Conservation (phyloP, 2,329 filamentous ascomycete genomes). For the Exophiala sideris region DNA sequence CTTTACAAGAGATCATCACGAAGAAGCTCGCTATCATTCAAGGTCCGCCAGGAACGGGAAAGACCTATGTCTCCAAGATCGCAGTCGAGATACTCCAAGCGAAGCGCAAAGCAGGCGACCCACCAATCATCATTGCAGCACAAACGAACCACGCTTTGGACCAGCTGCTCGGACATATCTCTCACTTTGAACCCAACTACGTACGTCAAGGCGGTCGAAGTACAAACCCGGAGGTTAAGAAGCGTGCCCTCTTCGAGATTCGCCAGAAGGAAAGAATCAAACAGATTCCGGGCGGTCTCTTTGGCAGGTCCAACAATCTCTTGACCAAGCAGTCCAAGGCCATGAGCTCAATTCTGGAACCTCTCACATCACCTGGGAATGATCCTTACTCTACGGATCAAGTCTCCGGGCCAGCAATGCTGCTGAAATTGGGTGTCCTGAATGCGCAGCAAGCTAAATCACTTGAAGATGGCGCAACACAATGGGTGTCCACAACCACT, state of each 20-base stretch:
- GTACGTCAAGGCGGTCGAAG: constrained; percentile 68
- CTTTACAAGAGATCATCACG: constrained; percentile 67
- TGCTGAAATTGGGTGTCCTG: constrained; percentile 58
- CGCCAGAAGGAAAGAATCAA: constrained; percentile 37
- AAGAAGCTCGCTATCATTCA: constrained; percentile 73
- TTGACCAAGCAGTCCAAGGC: constrained; percentile 44
- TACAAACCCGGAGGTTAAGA: constrained; percentile 61
- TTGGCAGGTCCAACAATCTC: constrained; percentile 38
- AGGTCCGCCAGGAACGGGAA: constrained; percentile 75
- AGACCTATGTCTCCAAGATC: constrained; percentile 76
- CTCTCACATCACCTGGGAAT: constrained; percentile 36
- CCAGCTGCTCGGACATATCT: constrained; percentile 67
- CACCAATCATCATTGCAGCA: constrained; percentile 73
- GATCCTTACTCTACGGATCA: constrained; percentile 51
- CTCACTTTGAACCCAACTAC: constrained; percentile 60
- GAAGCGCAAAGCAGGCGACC: constrained; percentile 54
- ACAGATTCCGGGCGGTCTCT: constrained; percentile 40
- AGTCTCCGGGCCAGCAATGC: constrained; percentile 31
- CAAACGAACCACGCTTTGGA: constrained; percentile 92
- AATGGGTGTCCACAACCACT: constrained; percentile 39
- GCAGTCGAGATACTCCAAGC: constrained; percentile 64
- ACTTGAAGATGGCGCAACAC: constrained; percentile 49
- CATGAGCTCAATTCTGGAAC: constrained; percentile 42
- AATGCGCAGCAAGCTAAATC: constrained; percentile 62
- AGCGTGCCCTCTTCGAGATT: constrained; percentile 64